phyloP scores from a whole-genome alignment of 2,329 filamentous ascomycete species.

The Xylariomycetidae sp. region DNA sequence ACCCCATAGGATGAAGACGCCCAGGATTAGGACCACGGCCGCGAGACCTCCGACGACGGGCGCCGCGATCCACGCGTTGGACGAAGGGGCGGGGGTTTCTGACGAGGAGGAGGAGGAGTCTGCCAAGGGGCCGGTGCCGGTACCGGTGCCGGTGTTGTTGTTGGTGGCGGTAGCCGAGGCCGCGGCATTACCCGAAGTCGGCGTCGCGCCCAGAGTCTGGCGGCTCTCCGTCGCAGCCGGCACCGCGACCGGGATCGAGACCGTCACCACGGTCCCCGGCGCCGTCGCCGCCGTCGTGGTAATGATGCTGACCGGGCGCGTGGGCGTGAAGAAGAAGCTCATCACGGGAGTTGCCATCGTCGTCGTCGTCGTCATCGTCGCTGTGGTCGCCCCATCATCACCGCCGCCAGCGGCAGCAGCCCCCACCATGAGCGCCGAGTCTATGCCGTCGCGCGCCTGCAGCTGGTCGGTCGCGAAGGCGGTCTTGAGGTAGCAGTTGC shows the following conservation, averaged over 20 bases:
- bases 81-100: slow-evolving; percentile 4
- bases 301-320: background rate
- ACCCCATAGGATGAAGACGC: slow-evolving; percentile 27
- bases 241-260: background rate
- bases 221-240: background rate
- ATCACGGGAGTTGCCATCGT: too few relatives aligned
- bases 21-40: slow-evolving; percentile 26
- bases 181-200: background rate
- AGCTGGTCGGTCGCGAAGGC: slow-evolving; percentile 6
- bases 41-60: slow-evolving; percentile 29
- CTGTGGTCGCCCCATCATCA: background rate
- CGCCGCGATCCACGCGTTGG: slow-evolving; percentile 29
- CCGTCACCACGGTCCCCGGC: too few relatives aligned
- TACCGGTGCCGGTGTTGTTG: background rate
- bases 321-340: background rate
- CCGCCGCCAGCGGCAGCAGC: background rate
- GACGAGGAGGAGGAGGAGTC: background rate
- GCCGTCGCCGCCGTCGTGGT: background rate
- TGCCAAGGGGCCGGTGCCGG: background rate
- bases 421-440: slow-evolving; percentile 19
- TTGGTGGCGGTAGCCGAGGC: slow-evolving; percentile 2
- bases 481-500: slow-evolving; percentile 22
- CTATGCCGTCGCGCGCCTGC: slow-evolving; percentile 16
- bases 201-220: too few relatives aligned
- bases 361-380: background rate